Evolutionary conservation across 2,329 filamentous ascomycete species (phyloP).

Genomic region (Ambrosiella cleistominuta): DNA sequence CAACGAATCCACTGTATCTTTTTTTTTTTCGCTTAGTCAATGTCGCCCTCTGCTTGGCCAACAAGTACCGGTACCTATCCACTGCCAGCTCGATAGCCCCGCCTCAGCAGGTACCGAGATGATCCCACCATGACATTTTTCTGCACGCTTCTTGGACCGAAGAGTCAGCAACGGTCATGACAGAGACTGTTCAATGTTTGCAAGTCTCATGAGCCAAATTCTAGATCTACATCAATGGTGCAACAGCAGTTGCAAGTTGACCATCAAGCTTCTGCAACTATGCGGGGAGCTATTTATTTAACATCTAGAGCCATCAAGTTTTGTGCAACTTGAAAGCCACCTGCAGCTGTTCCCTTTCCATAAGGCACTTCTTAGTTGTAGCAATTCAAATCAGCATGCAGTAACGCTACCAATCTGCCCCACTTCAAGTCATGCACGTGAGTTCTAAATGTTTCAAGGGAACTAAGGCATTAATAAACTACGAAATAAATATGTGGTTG

Average conservation of each 20-base stretch:
- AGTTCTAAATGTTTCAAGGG: too few relatives aligned
- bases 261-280: not conserved
- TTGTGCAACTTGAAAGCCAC: too few relatives aligned
- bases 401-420: too few relatives aligned
- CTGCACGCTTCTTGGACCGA: not conserved
- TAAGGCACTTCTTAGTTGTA: not conserved
- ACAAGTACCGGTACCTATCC: not conserved
- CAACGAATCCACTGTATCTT: conserved; percentile 5
- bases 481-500: not conserved
- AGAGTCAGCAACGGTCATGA: not conserved
- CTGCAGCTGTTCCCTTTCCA: not conserved
- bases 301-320: too few relatives aligned
- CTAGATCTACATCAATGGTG: not conserved
- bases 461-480: too few relatives aligned
- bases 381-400: too few relatives aligned
- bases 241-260: not conserved
- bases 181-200: not conserved
- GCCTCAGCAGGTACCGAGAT: conserved; percentile 2
- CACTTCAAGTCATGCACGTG: too few relatives aligned
- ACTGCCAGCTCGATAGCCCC: not conserved
- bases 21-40: conserved; percentile 8
- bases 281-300: not conserved
- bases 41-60: not conserved
- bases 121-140: not conserved
- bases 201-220: not conserved